Evolutionary conservation across 2,329 filamentous ascomycete genomes (phyloP).

Genomic region (Trichoderma polysporum): DNA sequence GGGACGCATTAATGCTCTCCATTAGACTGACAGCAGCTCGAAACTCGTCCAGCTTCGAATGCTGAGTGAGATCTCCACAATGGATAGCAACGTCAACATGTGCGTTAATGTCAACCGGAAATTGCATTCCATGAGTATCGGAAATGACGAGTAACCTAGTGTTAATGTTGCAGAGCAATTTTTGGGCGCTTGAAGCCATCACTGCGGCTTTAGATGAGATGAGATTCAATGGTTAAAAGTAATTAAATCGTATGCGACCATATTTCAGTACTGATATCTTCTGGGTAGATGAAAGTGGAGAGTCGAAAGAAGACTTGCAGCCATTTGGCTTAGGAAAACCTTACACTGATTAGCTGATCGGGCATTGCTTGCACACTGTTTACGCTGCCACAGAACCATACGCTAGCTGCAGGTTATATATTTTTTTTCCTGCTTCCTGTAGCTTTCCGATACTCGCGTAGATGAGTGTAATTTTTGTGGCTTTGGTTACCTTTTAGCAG

Average conservation of each 20-base stretch:
- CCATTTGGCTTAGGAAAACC: no score
- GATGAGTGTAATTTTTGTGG: no score
- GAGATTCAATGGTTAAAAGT: background rate
- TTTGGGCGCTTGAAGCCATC: background rate
- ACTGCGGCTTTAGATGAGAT: background rate
- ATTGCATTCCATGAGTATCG: constrained; percentile 27
- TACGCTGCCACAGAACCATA: background rate
- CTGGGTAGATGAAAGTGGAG: background rate
- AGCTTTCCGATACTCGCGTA: no score
- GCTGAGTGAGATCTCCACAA: constrained; percentile 49
- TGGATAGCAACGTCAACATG: constrained; percentile 46
- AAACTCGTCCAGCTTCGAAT: constrained; percentile 44
- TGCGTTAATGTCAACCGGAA: background rate
- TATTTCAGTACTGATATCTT: background rate
- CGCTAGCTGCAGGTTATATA: no score
- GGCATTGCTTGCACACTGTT: background rate
- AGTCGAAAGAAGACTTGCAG: background rate
- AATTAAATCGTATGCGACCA: background rate
- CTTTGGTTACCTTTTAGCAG: no score
- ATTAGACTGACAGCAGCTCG: constrained; percentile 39
- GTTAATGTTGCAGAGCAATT: constrained; percentile 11
- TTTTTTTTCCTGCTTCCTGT: background rate
- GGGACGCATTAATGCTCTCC: constrained; percentile 39
- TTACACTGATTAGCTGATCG: background rate
- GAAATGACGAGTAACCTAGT: constrained; percentile 29